phyloP scores from a whole-genome alignment of 345 rosid species.

The Eucalyptus leucophloia region DNA sequence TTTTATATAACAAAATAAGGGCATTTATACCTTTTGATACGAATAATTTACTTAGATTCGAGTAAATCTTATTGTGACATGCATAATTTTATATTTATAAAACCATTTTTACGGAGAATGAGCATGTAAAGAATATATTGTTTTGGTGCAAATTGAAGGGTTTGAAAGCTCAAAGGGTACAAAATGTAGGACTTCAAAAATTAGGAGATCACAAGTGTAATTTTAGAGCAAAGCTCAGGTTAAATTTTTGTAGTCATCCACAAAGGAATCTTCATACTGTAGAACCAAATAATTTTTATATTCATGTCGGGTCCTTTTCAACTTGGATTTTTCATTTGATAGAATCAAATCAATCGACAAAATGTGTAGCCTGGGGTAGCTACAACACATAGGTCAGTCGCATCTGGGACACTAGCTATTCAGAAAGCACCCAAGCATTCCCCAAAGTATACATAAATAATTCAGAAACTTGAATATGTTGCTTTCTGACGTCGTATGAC shows the following conservation, averaged over 20 bases:
- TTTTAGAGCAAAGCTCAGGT: neutral
- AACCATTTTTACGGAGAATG: neutral
- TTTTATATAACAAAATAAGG: neutral
- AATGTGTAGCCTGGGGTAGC: neutral
- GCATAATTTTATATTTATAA: neutral
- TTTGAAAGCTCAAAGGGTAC: neutral
- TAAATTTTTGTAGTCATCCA: neutral
- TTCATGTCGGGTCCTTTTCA: neutral
- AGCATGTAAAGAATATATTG: neutral
- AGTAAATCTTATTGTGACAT: no score
- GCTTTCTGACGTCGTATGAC: neutral
- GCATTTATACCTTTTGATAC: neutral
- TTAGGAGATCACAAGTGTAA: neutral
- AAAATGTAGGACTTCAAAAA: neutral
- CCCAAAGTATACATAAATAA: neutral
- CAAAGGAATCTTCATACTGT: neutral
- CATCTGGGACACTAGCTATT: neutral
- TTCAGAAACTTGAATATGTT: neutral
- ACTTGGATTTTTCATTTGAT: neutral
- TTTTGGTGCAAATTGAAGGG: neutral
- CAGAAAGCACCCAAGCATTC: neutral
- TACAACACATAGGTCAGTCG: neutral
- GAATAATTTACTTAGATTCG: neutral
- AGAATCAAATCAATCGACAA: neutral
- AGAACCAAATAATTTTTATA: neutral